phyloP scores from a whole-genome alignment of 768 basidiomycete species.

The Kondoa subrosea region DNA sequence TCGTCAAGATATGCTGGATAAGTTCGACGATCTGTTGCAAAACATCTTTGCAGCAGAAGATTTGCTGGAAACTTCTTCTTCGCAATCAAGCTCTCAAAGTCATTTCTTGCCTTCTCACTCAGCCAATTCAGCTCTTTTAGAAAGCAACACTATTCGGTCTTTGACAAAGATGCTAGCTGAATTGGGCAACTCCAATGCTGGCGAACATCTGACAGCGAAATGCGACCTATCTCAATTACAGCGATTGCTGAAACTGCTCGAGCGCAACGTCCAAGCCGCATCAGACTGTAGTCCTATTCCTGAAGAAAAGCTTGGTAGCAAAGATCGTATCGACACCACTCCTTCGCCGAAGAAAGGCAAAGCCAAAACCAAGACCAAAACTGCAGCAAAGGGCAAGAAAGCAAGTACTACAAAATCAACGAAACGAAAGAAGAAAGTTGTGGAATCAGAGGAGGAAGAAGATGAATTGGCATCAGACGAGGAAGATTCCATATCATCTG shows the following conservation, averaged over 20 bases:
- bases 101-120: conserved; percentile 7
- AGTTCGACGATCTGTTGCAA: neutral
- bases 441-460: conserved; percentile 21
- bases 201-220: neutral
- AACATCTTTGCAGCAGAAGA: conserved; percentile 3
- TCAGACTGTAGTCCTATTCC: conserved; percentile 61
- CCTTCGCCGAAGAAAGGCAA: conserved; percentile 22
- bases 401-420: conserved; percentile 30
- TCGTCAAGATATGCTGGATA: neutral
- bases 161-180: neutral
- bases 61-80: neutral
- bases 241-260: conserved; percentile 57
- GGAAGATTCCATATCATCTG: conserved; percentile 6
- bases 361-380: conserved; percentile 33
- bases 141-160: neutral
- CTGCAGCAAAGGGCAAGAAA: conserved; percentile 15
- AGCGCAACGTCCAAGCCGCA: conserved; percentile 56
- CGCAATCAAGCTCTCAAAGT: neutral
- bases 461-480: conserved; percentile 28
- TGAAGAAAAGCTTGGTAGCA: conserved; percentile 11
- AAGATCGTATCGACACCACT: neutral
- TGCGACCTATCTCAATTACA: conserved; percentile 34
- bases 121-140: neutral
- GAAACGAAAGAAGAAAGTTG: conserved; percentile 8
- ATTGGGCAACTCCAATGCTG: neutral